phyloP scores from a whole-genome alignment of 1,284 basidiomycete genomes.

The Cryptococcus wingfieldii region DNA sequence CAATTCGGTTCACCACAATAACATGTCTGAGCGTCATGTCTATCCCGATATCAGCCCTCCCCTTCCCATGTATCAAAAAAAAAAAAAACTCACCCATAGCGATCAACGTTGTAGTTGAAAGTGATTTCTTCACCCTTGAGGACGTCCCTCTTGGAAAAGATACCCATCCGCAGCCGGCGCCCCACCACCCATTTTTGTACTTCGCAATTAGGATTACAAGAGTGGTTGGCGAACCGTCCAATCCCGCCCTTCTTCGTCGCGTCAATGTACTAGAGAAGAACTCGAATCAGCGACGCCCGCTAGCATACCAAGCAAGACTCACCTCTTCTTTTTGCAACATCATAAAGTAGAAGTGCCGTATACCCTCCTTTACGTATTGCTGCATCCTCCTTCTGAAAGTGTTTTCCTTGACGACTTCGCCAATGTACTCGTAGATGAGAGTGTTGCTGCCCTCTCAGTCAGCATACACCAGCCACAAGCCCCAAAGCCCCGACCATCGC shows the following conservation, averaged over 20 bases:
- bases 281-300: not conserved
- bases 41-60: slow-evolving; percentile 38
- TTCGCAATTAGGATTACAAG: slow-evolving; percentile 95
- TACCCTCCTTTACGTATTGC: slow-evolving; percentile 87
- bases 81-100: slow-evolving; percentile 82
- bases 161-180: slow-evolving; percentile 89
- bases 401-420: slow-evolving; percentile 84
- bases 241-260: slow-evolving; percentile 96
- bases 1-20: slow-evolving; percentile 96
- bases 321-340: slow-evolving; percentile 98
- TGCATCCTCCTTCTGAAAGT: slow-evolving; percentile 92
- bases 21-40: slow-evolving; percentile 91
- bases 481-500: not conserved
- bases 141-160: slow-evolving; percentile 86
- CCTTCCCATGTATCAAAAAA: not conserved
- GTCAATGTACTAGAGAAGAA: slow-evolving; percentile 79
- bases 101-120: slow-evolving; percentile 99
- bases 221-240: slow-evolving; percentile 96
- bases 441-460: slow-evolving; percentile 60
- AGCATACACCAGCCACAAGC: not conserved
- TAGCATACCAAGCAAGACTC: slow-evolving; percentile 26
- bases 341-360: slow-evolving; percentile 99
- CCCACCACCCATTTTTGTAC: slow-evolving; percentile 99
- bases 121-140: slow-evolving; percentile 86
- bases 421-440: slow-evolving; percentile 97